Conservation (phyloP, 495 filamentous ascomycete genomes). For the Penicillium diatomitis region DNA sequence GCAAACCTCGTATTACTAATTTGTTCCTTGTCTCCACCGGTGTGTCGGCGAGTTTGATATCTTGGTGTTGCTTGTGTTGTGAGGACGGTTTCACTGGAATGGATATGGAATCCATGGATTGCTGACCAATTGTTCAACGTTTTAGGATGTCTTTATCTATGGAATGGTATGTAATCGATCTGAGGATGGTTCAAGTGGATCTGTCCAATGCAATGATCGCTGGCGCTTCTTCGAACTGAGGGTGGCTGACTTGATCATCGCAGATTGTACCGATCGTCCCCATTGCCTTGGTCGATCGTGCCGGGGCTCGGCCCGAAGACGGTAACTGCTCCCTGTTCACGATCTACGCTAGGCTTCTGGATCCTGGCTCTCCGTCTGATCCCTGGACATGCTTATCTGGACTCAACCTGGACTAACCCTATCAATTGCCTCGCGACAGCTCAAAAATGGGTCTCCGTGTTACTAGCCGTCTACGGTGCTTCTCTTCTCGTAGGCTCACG, state of each 20-base stretch:
- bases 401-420: slow-evolving; percentile 2
- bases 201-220: too few species aligned
- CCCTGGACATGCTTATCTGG: neutral
- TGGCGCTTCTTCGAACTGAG: too few species aligned
- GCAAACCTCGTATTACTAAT: neutral
- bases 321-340: slow-evolving; percentile 14
- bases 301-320: slow-evolving; percentile 46
- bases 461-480: slow-evolving; percentile 66
- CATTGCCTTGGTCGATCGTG: slow-evolving; percentile 53
- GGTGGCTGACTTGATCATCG: too few species aligned
- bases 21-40: neutral
- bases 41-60: too few species aligned
- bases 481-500: slow-evolving; percentile 53
- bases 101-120: too few species aligned
- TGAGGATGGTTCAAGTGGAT: too few species aligned
- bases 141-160: slow-evolving; percentile 66
- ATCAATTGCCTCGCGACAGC: slow-evolving; percentile 24
- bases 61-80: too few species aligned
- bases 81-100: too few species aligned
- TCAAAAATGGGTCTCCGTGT: slow-evolving; percentile 63
- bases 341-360: too few species aligned
- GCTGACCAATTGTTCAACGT: neutral
- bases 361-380: neutral
- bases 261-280: slow-evolving; percentile 72
- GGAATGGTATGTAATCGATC: slow-evolving; percentile 40